Evolutionary conservation across 345 rosid species (phyloP), one percentile per base, ranked within the genome.

Genomic region (Populus pruinosa): DNA sequence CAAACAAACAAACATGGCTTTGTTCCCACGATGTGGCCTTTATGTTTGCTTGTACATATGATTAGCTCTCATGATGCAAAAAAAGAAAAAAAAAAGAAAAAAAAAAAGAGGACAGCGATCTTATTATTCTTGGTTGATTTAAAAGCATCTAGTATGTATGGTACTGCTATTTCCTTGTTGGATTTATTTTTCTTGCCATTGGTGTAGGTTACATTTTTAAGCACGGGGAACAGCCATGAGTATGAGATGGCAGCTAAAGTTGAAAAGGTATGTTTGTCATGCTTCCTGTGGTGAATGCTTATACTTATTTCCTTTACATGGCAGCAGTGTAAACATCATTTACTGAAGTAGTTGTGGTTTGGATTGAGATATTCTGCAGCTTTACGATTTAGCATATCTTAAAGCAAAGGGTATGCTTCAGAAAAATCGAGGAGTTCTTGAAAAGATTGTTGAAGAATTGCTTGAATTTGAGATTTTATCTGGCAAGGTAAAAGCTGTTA

Each of bases 231-330:
- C 84, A 85, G 86, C 80, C 89, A 92, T 71, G 94, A 94, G 82
- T 87, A 85, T 78, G 98, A 90, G 82, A 89, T 92, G 88, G 98
- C 98, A 29, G 78, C 87, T 81, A 94, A 92, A 88, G 97, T 92
- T 75, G 97, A 91, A 87, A 88, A 91, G 97, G 98, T 86, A 85
- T 18, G 75, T 72, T 33, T 82, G 27, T 44, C 50, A 47, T 43
- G 64, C 69, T 81, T 66, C 36, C 70, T 72, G 23, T 9, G n/a
- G 70, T 70, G 55, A 20, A 61, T 56, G 53, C 38, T 36, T 67
- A 49, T 41, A 55, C 44, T 39, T 43, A 31, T 70, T 81, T 77
- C 41, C 47, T 25, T 23, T 41, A 18, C 16, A 33, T 50, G 77
- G 14, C 33, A 25, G 21, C 9, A 29, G 8, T 74, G 41, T 16